phyloP scores from a whole-genome alignment of 2,329 filamentous ascomycete species.

The Dothidotthia symphoricarpi region DNA sequence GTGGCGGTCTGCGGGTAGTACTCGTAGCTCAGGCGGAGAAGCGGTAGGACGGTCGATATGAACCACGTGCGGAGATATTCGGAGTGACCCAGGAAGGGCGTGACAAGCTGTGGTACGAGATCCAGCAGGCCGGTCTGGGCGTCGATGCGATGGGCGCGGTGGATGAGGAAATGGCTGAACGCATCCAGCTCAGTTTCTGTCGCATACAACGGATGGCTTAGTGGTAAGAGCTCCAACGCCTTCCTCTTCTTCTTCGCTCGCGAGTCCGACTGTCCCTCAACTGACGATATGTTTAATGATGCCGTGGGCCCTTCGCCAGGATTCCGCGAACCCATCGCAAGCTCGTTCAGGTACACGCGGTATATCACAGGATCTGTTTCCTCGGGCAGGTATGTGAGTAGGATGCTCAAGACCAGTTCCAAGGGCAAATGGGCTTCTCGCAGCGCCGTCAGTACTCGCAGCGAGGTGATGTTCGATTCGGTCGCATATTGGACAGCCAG shows the following conservation, averaged over 20 bases:
- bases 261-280: constrained; percentile 61
- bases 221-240: constrained; percentile 62
- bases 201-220: constrained; percentile 53
- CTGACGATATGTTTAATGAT: constrained; percentile 54
- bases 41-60: constrained; percentile 65
- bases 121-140: constrained; percentile 68
- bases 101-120: constrained; percentile 65
- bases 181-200: constrained; percentile 53
- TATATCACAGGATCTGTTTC: constrained; percentile 64
- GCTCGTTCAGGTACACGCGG: constrained; percentile 58
- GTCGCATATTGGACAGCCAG: constrained; percentile 69
- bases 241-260: constrained; percentile 63
- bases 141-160: constrained; percentile 68
- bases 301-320: constrained; percentile 37
- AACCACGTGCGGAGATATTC: constrained; percentile 66
- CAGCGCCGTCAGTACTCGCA: constrained; percentile 60
- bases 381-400: constrained; percentile 77
- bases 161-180: constrained; percentile 64
- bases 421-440: constrained; percentile 60
- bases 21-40: constrained; percentile 66
- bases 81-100: constrained; percentile 64
- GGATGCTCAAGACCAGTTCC: constrained; percentile 66
- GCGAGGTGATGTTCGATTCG: constrained; percentile 61
- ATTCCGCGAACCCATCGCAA: constrained; percentile 52
- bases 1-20: constrained; percentile 60